Percentiles rank a stretch among this genome's conserved stretches.
Evolutionary conservation across 2,329 filamentous ascomycete genomes (phyloP).

Genomic region (Ophiocordyceps camponoti-leonardi): DNA sequence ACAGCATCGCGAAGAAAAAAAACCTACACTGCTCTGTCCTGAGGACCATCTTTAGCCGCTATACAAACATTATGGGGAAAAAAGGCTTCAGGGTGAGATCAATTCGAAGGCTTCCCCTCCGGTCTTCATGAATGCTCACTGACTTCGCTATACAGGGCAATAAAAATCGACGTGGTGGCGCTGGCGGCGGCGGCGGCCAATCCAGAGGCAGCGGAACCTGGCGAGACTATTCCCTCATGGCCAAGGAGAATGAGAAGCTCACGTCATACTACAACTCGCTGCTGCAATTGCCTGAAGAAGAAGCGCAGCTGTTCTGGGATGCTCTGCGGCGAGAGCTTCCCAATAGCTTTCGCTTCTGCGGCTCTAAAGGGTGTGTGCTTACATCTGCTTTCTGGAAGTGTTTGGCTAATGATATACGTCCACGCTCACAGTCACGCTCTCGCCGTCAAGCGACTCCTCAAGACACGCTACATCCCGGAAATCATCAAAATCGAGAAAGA

Average conservation of each 20-base stretch:
- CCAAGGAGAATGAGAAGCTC: conserved; percentile 69
- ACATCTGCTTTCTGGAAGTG: neutral
- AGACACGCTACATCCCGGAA: conserved; percentile 77
- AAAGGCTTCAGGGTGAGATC: conserved; percentile 18
- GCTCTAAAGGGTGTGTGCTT: conserved; percentile 62
- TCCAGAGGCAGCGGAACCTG: conserved; percentile 12
- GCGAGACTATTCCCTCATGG: conserved; percentile 26
- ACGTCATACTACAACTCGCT: conserved; percentile 75
- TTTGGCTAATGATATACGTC: neutral
- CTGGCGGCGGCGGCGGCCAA: conserved; percentile 15
- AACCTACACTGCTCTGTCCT: too few relatives aligned
- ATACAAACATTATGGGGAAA: too few relatives aligned
- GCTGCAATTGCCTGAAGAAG: conserved; percentile 58
- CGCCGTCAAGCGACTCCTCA: conserved; percentile 73
- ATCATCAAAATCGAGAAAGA: conserved; percentile 70
- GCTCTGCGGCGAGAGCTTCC: conserved; percentile 71
- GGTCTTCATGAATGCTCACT: neutral
- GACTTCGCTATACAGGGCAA: conserved; percentile 11
- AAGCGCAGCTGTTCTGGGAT: conserved; percentile 70
- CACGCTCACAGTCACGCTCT: conserved; percentile 57
- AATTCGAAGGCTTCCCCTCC: neutral
- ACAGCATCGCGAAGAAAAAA: too few relatives aligned
- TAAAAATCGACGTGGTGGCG: conserved; percentile 16
- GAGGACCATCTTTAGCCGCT: too few relatives aligned
- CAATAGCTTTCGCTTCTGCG: conserved; percentile 95